phyloP scores from a whole-genome alignment of 371 early-diverging fungal genomes.

The Actinomortierella ambigua region DNA sequence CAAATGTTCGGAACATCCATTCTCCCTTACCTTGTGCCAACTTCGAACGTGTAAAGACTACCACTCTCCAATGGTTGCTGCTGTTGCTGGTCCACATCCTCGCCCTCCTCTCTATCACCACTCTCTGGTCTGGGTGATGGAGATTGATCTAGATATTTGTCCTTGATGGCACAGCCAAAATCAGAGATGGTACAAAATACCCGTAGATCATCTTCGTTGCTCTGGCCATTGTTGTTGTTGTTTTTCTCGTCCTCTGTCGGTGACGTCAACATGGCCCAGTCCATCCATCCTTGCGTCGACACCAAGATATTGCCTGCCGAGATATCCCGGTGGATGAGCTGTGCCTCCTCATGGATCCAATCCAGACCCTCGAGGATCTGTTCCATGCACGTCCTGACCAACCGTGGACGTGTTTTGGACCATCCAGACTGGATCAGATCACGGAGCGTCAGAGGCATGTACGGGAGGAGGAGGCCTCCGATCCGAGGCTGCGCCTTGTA shows the following conservation, averaged over 20 bases:
- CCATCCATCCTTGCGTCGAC: too few species aligned
- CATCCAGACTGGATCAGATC: constrained; percentile 35
- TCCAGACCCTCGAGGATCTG: constrained; percentile 31
- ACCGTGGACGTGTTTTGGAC: constrained; percentile 20
- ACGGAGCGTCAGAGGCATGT: constrained; percentile 16
- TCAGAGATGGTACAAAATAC: constrained; percentile 57
- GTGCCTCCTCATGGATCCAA: constrained; percentile 38
- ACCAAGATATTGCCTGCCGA: constrained; percentile 80
- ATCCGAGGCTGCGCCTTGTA: constrained; percentile 12
- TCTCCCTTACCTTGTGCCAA: constrained; percentile 50
- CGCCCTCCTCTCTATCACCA: not conserved
- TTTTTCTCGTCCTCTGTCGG: not conserved
- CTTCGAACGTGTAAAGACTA: constrained; percentile 44
- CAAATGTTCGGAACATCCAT: not conserved
- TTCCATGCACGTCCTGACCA: constrained; percentile 32
- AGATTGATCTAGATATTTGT: not conserved
- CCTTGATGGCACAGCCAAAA: constrained; percentile 61
- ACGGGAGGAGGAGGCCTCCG: constrained; percentile 34
- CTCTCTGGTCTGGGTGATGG: not conserved
- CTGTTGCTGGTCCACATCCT: constrained; percentile 16
- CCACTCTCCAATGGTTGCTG: not conserved
- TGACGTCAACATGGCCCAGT: constrained; percentile 17
- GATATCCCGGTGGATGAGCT: constrained; percentile 75
- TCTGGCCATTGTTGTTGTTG: too few species aligned
- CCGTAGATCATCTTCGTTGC: too few species aligned